phyloP scores from a whole-genome alignment of 2,329 filamentous ascomycete genomes.

The Sordariomycetes sp. region DNA sequence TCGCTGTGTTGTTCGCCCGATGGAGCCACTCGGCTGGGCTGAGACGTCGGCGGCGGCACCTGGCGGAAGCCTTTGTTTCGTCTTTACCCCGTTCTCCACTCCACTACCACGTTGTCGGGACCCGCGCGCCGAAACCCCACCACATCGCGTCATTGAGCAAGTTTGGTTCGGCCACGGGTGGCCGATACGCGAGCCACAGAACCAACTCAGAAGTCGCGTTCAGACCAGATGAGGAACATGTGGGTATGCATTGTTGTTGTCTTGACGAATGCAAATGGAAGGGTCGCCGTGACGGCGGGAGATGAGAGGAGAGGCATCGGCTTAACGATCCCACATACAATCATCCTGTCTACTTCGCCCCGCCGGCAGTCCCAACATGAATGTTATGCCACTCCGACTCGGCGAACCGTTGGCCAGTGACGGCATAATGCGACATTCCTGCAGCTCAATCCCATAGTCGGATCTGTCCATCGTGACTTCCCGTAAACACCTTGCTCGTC shows the following conservation, averaged over 20 bases:
- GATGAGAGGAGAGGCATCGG: no score
- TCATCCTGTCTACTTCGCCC: neutral
- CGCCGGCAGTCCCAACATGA: neutral
- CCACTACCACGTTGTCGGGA: neutral
- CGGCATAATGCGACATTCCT: neutral
- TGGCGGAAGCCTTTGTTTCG: neutral
- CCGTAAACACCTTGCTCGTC: constrained; percentile 84
- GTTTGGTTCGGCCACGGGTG: neutral
- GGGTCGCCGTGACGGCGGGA: no score
- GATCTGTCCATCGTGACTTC: constrained; percentile 77
- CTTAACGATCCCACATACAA: no score
- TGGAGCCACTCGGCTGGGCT: neutral
- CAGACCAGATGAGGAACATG: no score
- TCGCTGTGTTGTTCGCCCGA: neutral
- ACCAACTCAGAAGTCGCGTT: no score
- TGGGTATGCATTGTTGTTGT: no score
- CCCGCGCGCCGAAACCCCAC: neutral
- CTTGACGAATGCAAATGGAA: no score
- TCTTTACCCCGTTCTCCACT: neutral
- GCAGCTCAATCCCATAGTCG: constrained; percentile 72
- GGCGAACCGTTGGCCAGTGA: neutral
- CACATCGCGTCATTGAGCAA: neutral
- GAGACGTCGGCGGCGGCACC: neutral
- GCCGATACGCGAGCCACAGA: neutral
- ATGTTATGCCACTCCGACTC: neutral